Conservation (phyloP, 768 basidiomycete genomes). For the Termitomyces sp. region DNA sequence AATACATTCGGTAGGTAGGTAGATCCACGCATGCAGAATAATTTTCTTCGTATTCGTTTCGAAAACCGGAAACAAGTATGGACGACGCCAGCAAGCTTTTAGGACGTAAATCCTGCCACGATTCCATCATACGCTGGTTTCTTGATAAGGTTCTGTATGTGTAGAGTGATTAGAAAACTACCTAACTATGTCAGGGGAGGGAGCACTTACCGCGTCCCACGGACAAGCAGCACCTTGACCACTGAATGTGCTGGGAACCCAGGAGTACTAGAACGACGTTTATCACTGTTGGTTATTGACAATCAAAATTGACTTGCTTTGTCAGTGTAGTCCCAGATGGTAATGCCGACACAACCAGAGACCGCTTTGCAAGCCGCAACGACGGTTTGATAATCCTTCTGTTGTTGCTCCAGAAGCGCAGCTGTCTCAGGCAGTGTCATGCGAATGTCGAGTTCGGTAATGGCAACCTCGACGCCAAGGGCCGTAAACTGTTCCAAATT, state of each 20-base stretch:
- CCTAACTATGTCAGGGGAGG: background rate
- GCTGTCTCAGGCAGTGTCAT: constrained; percentile 49
- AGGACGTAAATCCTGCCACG: constrained; percentile 24
- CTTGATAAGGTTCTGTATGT: constrained; percentile 28
- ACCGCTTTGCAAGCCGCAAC: constrained; percentile 46
- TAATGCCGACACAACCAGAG: constrained; percentile 35
- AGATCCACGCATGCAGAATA: background rate
- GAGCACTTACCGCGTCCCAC: constrained; percentile 8
- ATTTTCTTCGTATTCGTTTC: background rate
- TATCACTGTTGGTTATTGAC: background rate
- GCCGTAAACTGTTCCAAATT: constrained; percentile 50
- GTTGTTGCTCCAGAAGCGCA: constrained; percentile 46
- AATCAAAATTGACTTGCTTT: constrained; percentile 18
- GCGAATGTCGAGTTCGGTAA: constrained; percentile 65
- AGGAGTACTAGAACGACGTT: constrained; percentile 24
- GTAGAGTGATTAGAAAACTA: constrained; percentile 19
- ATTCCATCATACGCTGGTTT: constrained; percentile 46
- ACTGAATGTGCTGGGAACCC: constrained; percentile 33
- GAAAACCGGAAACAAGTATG: background rate
- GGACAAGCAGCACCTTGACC: constrained; percentile 34
- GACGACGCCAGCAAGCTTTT: background rate
- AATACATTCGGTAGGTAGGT: background rate
- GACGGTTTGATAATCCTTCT: constrained; percentile 51
- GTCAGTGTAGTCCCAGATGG: constrained; percentile 42
- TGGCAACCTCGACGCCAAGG: constrained; percentile 61